Percentiles rank a stretch among this genome's conserved stretches.
Conservation (phyloP, 2,329 filamentous ascomycete species). For the Exophiala aquamarina region DNA sequence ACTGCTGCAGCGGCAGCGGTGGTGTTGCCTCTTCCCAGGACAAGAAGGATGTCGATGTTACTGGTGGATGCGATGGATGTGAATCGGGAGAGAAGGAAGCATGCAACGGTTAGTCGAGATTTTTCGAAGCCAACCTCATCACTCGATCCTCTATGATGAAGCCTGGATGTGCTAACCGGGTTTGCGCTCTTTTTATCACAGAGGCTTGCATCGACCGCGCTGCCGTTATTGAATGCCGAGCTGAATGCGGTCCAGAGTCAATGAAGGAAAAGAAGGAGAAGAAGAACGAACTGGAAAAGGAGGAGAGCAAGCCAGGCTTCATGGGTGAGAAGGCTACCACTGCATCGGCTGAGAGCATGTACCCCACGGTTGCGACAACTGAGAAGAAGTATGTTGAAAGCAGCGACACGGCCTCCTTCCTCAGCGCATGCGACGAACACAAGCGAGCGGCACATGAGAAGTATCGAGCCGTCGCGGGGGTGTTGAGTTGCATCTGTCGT, state of each 20-base stretch:
- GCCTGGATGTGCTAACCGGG: too few species aligned
- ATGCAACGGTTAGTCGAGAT: neutral
- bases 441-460: conserved; percentile 34
- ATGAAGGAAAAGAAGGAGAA: too few species aligned
- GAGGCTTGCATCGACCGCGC: conserved; percentile 45
- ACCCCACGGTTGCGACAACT: too few species aligned
- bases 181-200: neutral
- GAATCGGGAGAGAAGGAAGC: neutral
- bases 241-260: conserved; percentile 1
- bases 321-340: conserved; percentile 11
- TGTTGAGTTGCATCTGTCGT: conserved; percentile 56
- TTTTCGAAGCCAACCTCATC: too few species aligned
- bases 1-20: neutral
- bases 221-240: conserved; percentile 43
- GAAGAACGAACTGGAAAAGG: neutral
- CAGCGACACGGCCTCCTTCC: too few species aligned
- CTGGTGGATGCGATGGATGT: neutral
- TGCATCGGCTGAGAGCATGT: too few species aligned
- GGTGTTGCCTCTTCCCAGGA: too few species aligned
- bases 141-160: too few species aligned
- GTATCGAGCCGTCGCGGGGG: conserved; percentile 46
- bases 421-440: conserved; percentile 40
- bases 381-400: too few species aligned
- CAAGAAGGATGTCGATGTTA: neutral
- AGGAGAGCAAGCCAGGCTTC: conserved; percentile 17